phyloP scores from a whole-genome alignment of 108 stramenopile species.

The Epithemia pelagica region DNA sequence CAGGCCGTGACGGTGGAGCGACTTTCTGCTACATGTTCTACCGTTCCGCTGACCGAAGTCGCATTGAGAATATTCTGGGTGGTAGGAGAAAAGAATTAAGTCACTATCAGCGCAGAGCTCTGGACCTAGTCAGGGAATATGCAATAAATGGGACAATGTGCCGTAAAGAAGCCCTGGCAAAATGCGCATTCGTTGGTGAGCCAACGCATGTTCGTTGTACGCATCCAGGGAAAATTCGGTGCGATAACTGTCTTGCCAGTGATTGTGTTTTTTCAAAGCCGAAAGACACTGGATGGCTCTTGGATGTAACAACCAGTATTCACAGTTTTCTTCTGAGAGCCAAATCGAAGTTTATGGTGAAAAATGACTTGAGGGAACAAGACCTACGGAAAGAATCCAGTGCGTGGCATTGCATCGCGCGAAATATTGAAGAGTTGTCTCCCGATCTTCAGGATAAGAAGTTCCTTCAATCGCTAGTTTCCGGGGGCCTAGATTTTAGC shows the following conservation, averaged over 20 bases:
- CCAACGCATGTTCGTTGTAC: background rate
- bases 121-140: background rate
- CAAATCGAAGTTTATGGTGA: too few relatives aligned
- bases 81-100: background rate
- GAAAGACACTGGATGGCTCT: too few relatives aligned
- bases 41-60: constrained; percentile 6
- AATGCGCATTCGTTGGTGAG: background rate
- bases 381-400: too few relatives aligned
- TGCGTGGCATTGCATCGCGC: too few relatives aligned
- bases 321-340: too few relatives aligned
- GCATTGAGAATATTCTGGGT: background rate
- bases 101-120: too few relatives aligned
- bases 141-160: background rate
- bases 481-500: too few relatives aligned
- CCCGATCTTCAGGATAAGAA: too few relatives aligned
- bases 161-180: background rate
- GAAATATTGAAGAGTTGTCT: too few relatives aligned
- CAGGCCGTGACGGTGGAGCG: constrained; percentile 53
- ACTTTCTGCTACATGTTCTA: constrained; percentile 34
- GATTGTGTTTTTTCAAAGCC: background rate
- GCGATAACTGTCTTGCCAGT: background rate
- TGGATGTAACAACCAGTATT: too few relatives aligned
- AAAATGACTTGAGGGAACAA: too few relatives aligned
- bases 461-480: too few relatives aligned
- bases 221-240: background rate